Base-by-base conservation (phyloP, 768 basidiomycete species). In the Pluteus cervinus region DNA sequence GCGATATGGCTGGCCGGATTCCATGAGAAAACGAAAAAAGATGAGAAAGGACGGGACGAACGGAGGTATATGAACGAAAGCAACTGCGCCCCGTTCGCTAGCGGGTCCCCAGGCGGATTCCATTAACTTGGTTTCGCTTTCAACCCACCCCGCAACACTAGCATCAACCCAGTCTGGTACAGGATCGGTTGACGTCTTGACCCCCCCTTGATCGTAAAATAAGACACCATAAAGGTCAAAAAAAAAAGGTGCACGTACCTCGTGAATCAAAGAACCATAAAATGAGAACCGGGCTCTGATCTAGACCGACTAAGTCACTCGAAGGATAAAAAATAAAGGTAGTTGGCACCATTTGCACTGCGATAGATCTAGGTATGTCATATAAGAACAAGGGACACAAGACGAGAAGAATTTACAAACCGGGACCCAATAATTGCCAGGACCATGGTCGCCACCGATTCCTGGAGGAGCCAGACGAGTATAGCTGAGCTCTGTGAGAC, bases 181-280 rank as follows among this genome's bases (percentile, higher is more conserved):
- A 12, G 61, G 58, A 44, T 72, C 58, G 0, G 57, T 52, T 28
- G 74, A 66, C 4, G 57, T 60, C 30, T 62, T 66, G 47, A 69
- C 57, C 1, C 81, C 82, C 22, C 79, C 79, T 66, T 58, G 33
- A 30, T 6, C 7, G 17, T 10, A 43, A n/a, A 24, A 14, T 20
- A 7, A 22, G 32, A 12, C 30, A 16, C 7, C 37, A 36, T 16
- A 23, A 17, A 11, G 37, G 12, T 20, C n/a, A 33, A 28, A 24
- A 33, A 37, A n/a, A 24, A 8, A 10, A 22, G 7, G 11, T 3
- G 14, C 9, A 37, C 53, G 10, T 50, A 76, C 79, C 79, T 42
- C 82, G 67, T 3, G 85, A 86, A 56, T 86, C 85, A 46, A 87
- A 87, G 59, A 84, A 83, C 83, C 81, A 87, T 4, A 86, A 54